Evolutionary conservation across 345 rosid genomes (phyloP).

Genomic region (Arabidopsis arenosa): DNA sequence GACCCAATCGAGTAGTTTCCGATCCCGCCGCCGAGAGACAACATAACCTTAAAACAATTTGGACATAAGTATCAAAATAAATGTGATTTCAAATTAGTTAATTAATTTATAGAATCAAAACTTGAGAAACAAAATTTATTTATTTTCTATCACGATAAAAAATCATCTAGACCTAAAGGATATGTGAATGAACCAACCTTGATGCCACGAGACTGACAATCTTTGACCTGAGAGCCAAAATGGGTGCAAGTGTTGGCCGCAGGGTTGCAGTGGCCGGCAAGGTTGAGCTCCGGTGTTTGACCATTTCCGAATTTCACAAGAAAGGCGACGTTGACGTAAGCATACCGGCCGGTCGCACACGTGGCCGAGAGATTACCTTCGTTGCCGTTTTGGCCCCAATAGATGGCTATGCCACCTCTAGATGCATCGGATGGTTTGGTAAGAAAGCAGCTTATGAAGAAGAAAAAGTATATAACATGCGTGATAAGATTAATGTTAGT

Average conservation of each 20-base stretch:
- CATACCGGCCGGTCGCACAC: slow-evolving; percentile 54
- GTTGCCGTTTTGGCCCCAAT: slow-evolving; percentile 66
- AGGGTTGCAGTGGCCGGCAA: slow-evolving; percentile 69
- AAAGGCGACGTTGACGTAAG: slow-evolving; percentile 61
- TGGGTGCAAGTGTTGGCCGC: slow-evolving; percentile 47
- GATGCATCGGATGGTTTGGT: slow-evolving; percentile 30
- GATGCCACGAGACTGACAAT: slow-evolving; percentile 56
- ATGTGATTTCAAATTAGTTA: background rate
- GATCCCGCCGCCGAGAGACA: slow-evolving; percentile 62
- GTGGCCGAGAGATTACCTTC: slow-evolving; percentile 58
- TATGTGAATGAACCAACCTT: slow-evolving; percentile 42
- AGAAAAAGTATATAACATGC: slow-evolving; percentile 3
- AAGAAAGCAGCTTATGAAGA: slow-evolving; percentile 23
- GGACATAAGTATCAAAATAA: background rate
- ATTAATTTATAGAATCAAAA: background rate
- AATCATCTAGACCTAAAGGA: background rate
- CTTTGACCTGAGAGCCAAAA: slow-evolving; percentile 47
- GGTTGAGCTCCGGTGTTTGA: slow-evolving; percentile 52
- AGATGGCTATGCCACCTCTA: slow-evolving; percentile 46
- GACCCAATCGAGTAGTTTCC: slow-evolving; percentile 59
- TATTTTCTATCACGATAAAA: background rate
- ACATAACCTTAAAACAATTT: slow-evolving; percentile 46
- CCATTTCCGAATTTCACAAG: slow-evolving; percentile 62
- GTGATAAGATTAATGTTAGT: slow-evolving; percentile 9
- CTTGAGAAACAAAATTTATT: background rate